phyloP scores from a whole-genome alignment of 2,329 filamentous ascomycete genomes.

The Chaetothyriales sp. region DNA sequence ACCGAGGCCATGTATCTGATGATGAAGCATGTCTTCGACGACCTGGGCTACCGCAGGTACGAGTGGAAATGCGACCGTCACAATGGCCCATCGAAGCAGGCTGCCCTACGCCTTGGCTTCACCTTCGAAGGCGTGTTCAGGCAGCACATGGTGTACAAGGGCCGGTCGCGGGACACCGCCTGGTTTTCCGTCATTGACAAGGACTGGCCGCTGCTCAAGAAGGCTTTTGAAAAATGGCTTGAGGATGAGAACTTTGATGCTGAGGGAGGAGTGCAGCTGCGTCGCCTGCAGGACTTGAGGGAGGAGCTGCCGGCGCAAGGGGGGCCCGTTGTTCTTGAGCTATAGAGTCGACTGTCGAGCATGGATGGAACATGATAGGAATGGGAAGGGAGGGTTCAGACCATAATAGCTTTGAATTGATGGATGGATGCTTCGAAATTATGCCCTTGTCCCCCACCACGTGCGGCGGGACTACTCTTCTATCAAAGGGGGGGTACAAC shows the following conservation, averaged over 20 bases:
- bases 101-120: constrained; percentile 45
- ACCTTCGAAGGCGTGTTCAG: constrained; percentile 44
- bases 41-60: constrained; percentile 40
- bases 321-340: too few relatives aligned
- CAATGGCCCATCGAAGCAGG: constrained; percentile 39
- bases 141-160: constrained; percentile 46
- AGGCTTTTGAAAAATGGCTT: constrained; percentile 41
- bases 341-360: too few relatives aligned
- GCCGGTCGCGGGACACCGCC: constrained; percentile 41
- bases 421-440: too few relatives aligned
- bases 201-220: constrained; percentile 40
- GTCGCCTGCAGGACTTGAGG: too few relatives aligned
- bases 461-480: too few relatives aligned
- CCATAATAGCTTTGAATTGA: too few relatives aligned
- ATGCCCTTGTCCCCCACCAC: too few relatives aligned
- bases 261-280: too few relatives aligned
- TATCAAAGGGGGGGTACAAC: too few relatives aligned
- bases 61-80: constrained; percentile 51
- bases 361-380: too few relatives aligned
- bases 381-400: too few relatives aligned
- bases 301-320: too few relatives aligned
- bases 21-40: constrained; percentile 38
- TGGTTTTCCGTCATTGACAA: constrained; percentile 45
- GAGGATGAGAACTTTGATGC: constrained; percentile 39
- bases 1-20: constrained; percentile 46